A percentile compares a stretch with the other conserved stretches of the same genome.
Evolutionary conservation across 176 grass and related monocot species (phyloP).

Genomic region (Zoysia japonica): DNA sequence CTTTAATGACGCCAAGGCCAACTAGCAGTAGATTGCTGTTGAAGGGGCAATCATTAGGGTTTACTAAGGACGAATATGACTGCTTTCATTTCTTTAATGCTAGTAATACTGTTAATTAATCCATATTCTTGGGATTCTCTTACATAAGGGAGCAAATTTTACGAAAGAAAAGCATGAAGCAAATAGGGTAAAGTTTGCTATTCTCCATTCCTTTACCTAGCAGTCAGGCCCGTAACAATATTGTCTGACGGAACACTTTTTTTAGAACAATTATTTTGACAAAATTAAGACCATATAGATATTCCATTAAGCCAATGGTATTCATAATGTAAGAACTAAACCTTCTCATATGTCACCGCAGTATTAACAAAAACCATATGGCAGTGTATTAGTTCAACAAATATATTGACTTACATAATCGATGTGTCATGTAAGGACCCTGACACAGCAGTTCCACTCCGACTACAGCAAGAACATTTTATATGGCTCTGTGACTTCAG

Average conservation of each 20-base stretch:
- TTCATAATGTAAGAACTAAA: constrained; percentile 8
- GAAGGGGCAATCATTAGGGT: background rate
- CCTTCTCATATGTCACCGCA: background rate
- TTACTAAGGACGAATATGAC: constrained; percentile 5
- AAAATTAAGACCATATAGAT: background rate
- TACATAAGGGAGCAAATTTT: background rate
- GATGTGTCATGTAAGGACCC: constrained; percentile 79
- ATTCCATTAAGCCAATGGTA: background rate
- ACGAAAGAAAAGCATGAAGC: background rate
- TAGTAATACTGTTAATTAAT: background rate
- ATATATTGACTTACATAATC: constrained; percentile 62
- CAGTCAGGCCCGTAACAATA: background rate
- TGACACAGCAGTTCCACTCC: constrained; percentile 49
- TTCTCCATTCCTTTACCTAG: background rate
- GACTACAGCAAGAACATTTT: constrained; percentile 70
- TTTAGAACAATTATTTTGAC: background rate
- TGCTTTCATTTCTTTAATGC: background rate
- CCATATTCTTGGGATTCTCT: background rate
- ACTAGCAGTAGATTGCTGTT: background rate
- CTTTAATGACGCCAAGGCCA: background rate
- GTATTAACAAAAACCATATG: background rate
- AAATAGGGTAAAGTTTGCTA: background rate
- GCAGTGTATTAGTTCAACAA: constrained; percentile 10
- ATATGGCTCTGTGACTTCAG: constrained; percentile 63
- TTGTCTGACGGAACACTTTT: background rate